Base-by-base conservation (phyloP, 371 early-diverging fungal species). In the Parasitella parasitica region DNA sequence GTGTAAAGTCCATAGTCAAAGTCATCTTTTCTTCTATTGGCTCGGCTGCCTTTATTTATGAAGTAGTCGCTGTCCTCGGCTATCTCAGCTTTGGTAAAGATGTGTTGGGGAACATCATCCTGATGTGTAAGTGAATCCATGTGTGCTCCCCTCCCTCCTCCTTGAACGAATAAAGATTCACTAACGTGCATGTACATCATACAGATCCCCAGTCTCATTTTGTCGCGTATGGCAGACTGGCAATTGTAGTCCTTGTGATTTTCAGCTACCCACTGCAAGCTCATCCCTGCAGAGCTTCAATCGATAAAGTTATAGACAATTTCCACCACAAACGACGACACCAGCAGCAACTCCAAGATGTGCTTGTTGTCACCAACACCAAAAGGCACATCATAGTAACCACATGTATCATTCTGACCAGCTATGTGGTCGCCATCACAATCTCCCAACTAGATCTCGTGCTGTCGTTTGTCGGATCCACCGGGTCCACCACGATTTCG, bases 261-360 rank as follows among this genome's bases (percentile, higher is more conserved):
- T 93, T 99, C 60, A 96, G 96, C 4, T 99, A 96, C 81, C 99
- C 99, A n/a, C 82, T 99, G 13, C 99, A 99, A 78, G 84, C 91
- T 49, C 97, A 97, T 67, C 99, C 99, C 2, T 93, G 94, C 65
- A 87, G 99, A 53, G 91, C 88, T 3, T 95, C 94, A 34, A 75
- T 99, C 24, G 92, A 95, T 68, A 97, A 96, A 67, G 84, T 97
- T 3, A 53, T 92, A 0, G 72, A 48, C 54, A 66, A 41, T 30
- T 27, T 20, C 15, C 20, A 55, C 15, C 24, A 24, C 1, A n/a
- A 35, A 9, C 8, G 36, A 15, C 6, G 13, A 27, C 18, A 9
- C 7, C 68, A 32, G 62, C 70, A 11, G 63, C 39, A 32, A 4
- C 1, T 32, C 11, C 32, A 69, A 69, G 55, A 55, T 26, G 30